A percentile compares a stretch with the other conserved stretches of the same genome.
These are phyloP conservation scores for Amylocarpus encephaloides DNA, from an alignment of 2,329 filamentous ascomycete species.

Conservation along the genomic window DNA sequence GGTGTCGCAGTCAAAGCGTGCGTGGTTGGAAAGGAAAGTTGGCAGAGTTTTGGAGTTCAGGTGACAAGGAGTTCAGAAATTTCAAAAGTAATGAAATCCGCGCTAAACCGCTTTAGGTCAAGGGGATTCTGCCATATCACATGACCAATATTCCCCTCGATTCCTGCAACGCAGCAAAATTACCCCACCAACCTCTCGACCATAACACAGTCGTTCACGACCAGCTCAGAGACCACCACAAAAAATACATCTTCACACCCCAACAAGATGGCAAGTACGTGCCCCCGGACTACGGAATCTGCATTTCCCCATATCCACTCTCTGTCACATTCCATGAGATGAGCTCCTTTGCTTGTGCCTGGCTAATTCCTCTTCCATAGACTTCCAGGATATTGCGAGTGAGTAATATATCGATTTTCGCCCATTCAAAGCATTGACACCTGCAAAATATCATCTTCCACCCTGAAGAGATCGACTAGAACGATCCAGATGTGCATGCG, in stretches of 20 bases:
- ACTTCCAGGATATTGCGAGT: conserved; percentile 39
- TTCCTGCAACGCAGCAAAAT: not conserved
- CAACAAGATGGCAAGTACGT: conserved; percentile 31
- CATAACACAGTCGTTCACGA: not conserved
- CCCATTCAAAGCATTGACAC: not conserved
- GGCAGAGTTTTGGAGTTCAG: not conserved
- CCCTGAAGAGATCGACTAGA: not conserved
- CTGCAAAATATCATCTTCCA: not conserved
- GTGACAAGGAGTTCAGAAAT: no score
- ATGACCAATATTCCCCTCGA: not conserved
- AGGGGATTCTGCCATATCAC: not conserved
- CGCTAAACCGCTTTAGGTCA: not conserved
- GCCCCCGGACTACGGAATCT: not conserved
- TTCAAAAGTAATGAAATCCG: not conserved
- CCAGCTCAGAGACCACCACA: not conserved
- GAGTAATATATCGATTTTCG: conserved; percentile 20
- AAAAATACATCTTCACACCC: not conserved
- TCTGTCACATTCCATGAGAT: not conserved
- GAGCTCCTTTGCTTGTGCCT: not conserved
- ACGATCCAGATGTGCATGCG: not conserved
- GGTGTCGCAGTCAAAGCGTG: not conserved
- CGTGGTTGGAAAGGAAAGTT: not conserved
- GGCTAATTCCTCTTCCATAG: conserved; percentile 21
- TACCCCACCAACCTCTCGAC: conserved; percentile 10
- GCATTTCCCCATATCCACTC: no score